Base-by-base conservation (phyloP, 2,329 filamentous ascomycete species). In the Colletotrichum magnum region DNA sequence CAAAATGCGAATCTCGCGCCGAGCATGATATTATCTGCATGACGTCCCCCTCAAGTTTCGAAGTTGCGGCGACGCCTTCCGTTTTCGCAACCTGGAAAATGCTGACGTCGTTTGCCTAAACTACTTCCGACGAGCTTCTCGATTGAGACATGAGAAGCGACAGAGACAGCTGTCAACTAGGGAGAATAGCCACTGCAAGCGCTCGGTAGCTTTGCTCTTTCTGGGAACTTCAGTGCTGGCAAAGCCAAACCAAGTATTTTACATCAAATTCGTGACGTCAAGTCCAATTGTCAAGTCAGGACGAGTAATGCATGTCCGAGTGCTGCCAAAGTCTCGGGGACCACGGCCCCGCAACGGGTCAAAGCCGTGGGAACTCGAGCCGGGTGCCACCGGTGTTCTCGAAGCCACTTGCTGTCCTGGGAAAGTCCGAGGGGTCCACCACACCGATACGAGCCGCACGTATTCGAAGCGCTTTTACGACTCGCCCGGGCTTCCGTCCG, bases 301-400 rank as follows among this genome's bases (percentile, higher is more conserved):
- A 50, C 32, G 9, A 36, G 32, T 36, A 10, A 36, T 36, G 32
- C 32, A 36, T 2, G 18, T 16, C 45, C 45, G 39, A 59, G 18
- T 39, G 48, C 48, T 12, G 28, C 41, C 57, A 24, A 59, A 59
- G 57, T 59, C 45, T 59, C 57, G 47, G 47, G 47, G n/a, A 21
- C 45, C 50, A 62, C 59, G 59, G 59, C 50, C 59, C 59, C 59
- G 21, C 59, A 12, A 39, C 59, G 39, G 52, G 59, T 54, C 50
- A 47, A 41, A 54, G 59, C 39, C 50, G 39, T 36, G 39, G 50
- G 47, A 62, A 62, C 24, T 54, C 13, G 39, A 54, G 16, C 51
- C 39, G 39, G 21, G 24, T 12, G 32, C 45, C 32, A 53, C 39
- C 39, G 50, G 51, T 16, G 59, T 16, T 21, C 50, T 54, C 50